Evolutionary conservation across 306 rosid species (phyloP).

Genomic region (Cucumis sativus): Cucumber_9930_V3 NC_026658.2:24603001-24603500

Average conservation of each 20-base stretch:
- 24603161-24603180: conserved; percentile 18
- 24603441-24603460: conserved; percentile 58
- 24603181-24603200: background rate
- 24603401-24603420: conserved; percentile 27
- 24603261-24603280: conserved; percentile 12
- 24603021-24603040: no score
- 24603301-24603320: conserved; percentile 15
- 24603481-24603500: conserved; percentile 26
- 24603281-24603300: conserved; percentile 16
- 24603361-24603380: background rate
- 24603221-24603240: background rate
- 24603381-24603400: conserved; percentile 28
- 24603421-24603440: conserved; percentile 20
- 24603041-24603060: no score
- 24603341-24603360: conserved; percentile 19
- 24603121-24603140: conserved; percentile 17
- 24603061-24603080: no score
- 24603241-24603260: conserved; percentile 18
- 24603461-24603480: conserved; percentile 16
- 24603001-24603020: no score
- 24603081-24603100: background rate
- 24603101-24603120: conserved; percentile 15
- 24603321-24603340: conserved; percentile 26
- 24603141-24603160: conserved; percentile 16
- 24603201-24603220: background rate